Percentiles rank a stretch among this genome's conserved stretches.
Conservation (phyloP, 495 filamentous ascomycete genomes). For the Sordaria brevicollis region DNA sequence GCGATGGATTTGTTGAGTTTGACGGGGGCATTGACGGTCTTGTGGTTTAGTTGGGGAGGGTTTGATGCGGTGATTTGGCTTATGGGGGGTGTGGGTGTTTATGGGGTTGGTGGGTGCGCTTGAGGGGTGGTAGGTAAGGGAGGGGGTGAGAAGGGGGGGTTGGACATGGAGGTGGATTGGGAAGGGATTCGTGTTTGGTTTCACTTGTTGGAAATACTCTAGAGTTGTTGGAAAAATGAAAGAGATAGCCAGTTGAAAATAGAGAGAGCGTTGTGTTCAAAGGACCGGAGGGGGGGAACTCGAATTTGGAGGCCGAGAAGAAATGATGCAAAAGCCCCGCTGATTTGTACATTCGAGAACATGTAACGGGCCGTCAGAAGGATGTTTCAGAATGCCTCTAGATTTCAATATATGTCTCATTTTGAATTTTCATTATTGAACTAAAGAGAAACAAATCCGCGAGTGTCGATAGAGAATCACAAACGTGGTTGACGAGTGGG, state of each 20-base stretch:
- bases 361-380: no score
- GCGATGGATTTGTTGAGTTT: background rate
- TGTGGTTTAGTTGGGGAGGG: background rate
- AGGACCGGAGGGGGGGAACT: no score
- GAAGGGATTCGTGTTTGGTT: background rate
- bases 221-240: background rate
- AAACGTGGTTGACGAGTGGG: no score
- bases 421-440: no score
- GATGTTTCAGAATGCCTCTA: no score
- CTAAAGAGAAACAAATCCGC: no score
- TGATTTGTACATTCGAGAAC: background rate
- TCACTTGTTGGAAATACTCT: background rate
- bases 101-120: background rate
- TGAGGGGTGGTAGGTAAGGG: background rate
- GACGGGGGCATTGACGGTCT: background rate
- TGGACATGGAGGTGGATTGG: background rate
- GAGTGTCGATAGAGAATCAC: no score
- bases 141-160: background rate
- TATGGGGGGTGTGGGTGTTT: constrained; percentile 34
- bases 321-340: background rate
- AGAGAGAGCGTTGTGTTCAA: background rate
- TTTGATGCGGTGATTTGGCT: background rate
- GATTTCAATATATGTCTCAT: no score
- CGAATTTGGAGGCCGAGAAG: no score
- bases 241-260: background rate